Base-by-base conservation (phyloP, 306 rosid species). In the Glycine tomentella region DNA sequence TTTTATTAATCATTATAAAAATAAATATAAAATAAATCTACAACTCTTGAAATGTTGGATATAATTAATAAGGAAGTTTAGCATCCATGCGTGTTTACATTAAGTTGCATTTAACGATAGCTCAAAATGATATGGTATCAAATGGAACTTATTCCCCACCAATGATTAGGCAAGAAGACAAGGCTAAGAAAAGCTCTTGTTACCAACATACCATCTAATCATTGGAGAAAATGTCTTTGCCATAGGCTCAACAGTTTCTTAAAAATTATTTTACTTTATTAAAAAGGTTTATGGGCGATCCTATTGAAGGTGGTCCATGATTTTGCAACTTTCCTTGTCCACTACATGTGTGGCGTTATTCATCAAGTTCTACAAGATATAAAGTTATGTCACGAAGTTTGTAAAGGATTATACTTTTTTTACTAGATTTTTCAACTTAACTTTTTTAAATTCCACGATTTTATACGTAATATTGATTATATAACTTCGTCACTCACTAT, bases 161-260 rank as follows among this genome's bases (percentile, higher is more conserved):
- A 83, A 77, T 77, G 87, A 59, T 73, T 52, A 16, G 79, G 84
- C 83, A 87, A 83, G 76, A 83, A 61, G 81, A 87, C 89, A 87
- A 80, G 81, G 74, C 46, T 61, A 73, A 46, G 82, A 69, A 75
- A 75, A 61, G 69, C 76, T 80, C 61, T 34, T 80, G 14, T 64
- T 74, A 78, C 62, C 78, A 87, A 36, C 81, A 80, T 59, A 70
- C 72, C 50, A 69, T 74, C 84, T 82, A 87, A 87, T 87, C 86
- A 87, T 84, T 77, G 85, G 84, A 77, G 82, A 77, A 83, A 81
- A 69, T 74, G 86, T 78, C 71, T 82, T 78, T 82, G 86, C 75
- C 79, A 51, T 46, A 65, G 59, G 49, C 74, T 63, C 69, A 69
- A 69, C 75, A 11, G 1, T 83, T 83, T 83, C 70, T 76, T 77